phyloP scores from a whole-genome alignment of 176 grass and related monocot genomes.

The Zoysia pacifica region DNA sequence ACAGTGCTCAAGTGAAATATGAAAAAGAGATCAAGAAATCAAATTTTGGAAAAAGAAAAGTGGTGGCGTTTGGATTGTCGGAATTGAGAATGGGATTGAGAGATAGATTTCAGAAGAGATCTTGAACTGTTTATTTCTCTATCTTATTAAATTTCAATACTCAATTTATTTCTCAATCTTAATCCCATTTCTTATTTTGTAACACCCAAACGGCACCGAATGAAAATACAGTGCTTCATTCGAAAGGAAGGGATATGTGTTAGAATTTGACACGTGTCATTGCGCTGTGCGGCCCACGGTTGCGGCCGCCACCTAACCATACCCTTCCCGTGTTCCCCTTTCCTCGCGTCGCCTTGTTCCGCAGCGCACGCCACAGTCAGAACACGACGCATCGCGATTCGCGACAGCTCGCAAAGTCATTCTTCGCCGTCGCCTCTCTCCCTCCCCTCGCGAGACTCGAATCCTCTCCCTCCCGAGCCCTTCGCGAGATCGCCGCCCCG shows the following conservation, averaged over 20 bases:
- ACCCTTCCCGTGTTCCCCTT: not conserved
- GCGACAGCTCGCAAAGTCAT: conserved; percentile 15
- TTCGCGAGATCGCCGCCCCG: not conserved
- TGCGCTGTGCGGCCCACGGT: not conserved
- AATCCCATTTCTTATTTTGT: too few relatives aligned
- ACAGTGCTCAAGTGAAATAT: too few relatives aligned
- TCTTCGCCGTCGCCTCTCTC: conserved; percentile 13
- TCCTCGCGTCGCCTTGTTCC: not conserved
- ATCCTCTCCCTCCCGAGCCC: conserved; percentile 10
- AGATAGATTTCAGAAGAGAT: too few relatives aligned
- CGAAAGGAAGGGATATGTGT: not conserved
- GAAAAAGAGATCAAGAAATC: too few relatives aligned
- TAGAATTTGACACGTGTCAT: not conserved
- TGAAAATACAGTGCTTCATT: not conserved
- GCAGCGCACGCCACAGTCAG: too few relatives aligned
- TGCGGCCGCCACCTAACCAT: conserved; percentile 19
- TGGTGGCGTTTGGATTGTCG: too few relatives aligned
- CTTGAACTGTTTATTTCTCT: too few relatives aligned
- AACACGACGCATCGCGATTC: conserved; percentile 22
- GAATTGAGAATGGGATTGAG: too few relatives aligned
- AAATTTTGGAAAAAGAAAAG: too few relatives aligned
- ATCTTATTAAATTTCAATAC: too few relatives aligned
- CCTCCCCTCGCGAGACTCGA: not conserved
- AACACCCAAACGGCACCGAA: too few relatives aligned
- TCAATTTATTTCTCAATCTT: too few relatives aligned